Conservation (phyloP, 495 filamentous ascomycete genomes). For the Chaetomium cochliodes region DNA sequence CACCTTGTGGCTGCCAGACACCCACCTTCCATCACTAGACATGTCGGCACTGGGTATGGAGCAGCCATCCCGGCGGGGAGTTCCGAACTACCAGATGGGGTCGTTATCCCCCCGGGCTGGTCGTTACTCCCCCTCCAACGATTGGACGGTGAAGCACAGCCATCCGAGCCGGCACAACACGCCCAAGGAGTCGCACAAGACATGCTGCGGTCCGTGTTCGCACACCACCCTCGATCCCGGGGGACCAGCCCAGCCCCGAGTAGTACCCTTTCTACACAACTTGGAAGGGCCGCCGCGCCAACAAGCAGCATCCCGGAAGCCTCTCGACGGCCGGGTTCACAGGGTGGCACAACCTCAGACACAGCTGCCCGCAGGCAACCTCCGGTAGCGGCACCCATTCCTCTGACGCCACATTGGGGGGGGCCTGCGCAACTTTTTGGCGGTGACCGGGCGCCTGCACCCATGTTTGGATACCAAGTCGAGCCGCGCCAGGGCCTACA, state of each 20-base stretch:
- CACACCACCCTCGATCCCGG: slow-evolving; percentile 8
- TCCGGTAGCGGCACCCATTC: slow-evolving; percentile 40
- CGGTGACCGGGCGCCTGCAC: slow-evolving; percentile 9
- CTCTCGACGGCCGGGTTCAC: neutral
- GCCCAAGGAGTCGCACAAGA: slow-evolving; percentile 12
- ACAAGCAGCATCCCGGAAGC: slow-evolving; percentile 1
- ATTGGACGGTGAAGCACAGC: slow-evolving; percentile 41
- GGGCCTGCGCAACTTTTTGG: slow-evolving; percentile 41
- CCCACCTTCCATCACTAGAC: slow-evolving; percentile 44
- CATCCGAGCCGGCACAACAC: slow-evolving; percentile 25
- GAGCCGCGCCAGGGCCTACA: neutral
- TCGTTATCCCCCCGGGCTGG: slow-evolving; percentile 75
- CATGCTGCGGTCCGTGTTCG: slow-evolving; percentile 8
- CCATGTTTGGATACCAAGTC: slow-evolving; percentile 26
- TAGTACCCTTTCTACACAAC: slow-evolving; percentile 4
- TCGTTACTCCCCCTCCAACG: slow-evolving; percentile 67
- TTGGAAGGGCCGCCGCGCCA: slow-evolving; percentile 5
- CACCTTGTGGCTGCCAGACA: slow-evolving; percentile 24
- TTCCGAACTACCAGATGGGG: slow-evolving; percentile 66
- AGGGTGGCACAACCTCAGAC: neutral
- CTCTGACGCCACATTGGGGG: slow-evolving; percentile 47
- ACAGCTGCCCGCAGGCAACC: slow-evolving; percentile 18
- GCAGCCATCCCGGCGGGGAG: slow-evolving; percentile 61
- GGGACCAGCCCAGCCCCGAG: slow-evolving; percentile 17
- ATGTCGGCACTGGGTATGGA: slow-evolving; percentile 41